Evolutionary conservation across 495 filamentous ascomycete genomes (phyloP).

Genomic region (Xylaria grammica): DNA sequence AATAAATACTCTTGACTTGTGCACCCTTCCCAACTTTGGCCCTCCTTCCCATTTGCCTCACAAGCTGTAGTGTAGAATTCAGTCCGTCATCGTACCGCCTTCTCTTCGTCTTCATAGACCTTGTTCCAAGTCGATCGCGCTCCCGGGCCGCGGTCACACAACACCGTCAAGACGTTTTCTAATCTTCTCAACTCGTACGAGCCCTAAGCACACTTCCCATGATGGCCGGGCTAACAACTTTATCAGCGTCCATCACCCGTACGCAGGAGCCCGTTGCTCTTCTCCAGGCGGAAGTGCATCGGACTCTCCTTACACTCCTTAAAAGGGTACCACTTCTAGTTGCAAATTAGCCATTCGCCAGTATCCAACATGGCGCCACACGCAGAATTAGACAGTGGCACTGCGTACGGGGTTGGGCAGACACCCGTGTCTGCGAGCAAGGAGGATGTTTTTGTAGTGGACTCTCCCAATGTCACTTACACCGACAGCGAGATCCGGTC

Average conservation of each 20-base stretch:
- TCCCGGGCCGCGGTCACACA: constrained; percentile 59
- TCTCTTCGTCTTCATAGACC: constrained; percentile 8
- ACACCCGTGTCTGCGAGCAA: constrained; percentile 45
- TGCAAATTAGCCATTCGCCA: constrained; percentile 31
- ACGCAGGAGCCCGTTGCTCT: constrained; percentile 95
- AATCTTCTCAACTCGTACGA: constrained; percentile 87
- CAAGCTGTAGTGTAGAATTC: not conserved
- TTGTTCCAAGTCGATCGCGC: constrained; percentile 53
- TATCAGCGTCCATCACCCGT: constrained; percentile 88
- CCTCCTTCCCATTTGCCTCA: not conserved
- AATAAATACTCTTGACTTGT: constrained; percentile 15
- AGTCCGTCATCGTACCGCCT: not conserved
- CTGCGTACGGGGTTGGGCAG: constrained; percentile 72
- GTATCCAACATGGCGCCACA: constrained; percentile 85
- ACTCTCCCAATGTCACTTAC: constrained; percentile 92
- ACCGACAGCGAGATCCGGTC: constrained; percentile 85
- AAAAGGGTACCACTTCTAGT: constrained; percentile 51
- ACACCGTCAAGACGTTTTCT: constrained; percentile 84
- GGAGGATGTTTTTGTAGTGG: constrained; percentile 73
- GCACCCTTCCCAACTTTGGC: not conserved
- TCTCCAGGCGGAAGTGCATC: constrained; percentile 85
- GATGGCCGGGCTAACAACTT: constrained; percentile 17
- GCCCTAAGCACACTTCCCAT: constrained; percentile 17
- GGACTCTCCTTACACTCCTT: constrained; percentile 70
- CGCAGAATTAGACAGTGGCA: constrained; percentile 73